phyloP scores from a whole-genome alignment of 2,329 filamentous ascomycete genomes.

The Paramyrothecium roridum region DNA sequence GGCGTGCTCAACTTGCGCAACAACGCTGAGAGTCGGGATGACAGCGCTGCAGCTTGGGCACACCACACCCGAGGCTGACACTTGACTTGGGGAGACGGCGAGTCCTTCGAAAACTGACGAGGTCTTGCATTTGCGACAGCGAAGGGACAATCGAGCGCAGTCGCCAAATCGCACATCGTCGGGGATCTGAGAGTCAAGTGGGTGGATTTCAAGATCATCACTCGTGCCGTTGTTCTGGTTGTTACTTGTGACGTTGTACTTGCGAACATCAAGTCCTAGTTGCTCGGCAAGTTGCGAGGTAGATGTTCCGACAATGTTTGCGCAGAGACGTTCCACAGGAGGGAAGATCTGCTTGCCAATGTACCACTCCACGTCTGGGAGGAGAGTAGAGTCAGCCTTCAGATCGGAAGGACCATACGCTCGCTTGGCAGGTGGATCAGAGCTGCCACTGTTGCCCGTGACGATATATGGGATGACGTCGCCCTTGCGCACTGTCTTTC shows the following conservation, averaged over 20 bases:
- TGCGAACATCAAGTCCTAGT: slow-evolving; percentile 83
- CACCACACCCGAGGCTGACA: slow-evolving; percentile 71
- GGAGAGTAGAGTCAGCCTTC: slow-evolving; percentile 70
- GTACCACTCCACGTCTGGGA: slow-evolving; percentile 96
- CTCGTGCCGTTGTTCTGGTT: slow-evolving; percentile 45
- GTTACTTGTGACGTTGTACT: slow-evolving; percentile 60
- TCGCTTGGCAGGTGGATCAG: slow-evolving; percentile 77
- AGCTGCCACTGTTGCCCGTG: slow-evolving; percentile 66
- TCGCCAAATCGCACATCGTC: slow-evolving; percentile 87
- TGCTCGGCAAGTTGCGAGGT: slow-evolving; percentile 87
- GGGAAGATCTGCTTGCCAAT: slow-evolving; percentile 98
- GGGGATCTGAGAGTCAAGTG: slow-evolving; percentile 90
- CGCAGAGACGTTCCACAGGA: slow-evolving; percentile 94
- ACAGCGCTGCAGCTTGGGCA: slow-evolving; percentile 67
- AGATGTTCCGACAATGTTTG: slow-evolving; percentile 91
- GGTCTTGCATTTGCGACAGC: slow-evolving; percentile 77
- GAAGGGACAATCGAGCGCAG: slow-evolving; percentile 71
- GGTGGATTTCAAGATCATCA: slow-evolving; percentile 73
- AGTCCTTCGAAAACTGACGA: slow-evolving; percentile 76
- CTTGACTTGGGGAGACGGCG: slow-evolving; percentile 48
- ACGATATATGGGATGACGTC: slow-evolving; percentile 97
- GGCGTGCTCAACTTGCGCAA: slow-evolving; percentile 83
- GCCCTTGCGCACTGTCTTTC: slow-evolving; percentile 85
- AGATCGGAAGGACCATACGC: slow-evolving; percentile 83
- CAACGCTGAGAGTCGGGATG: slow-evolving; percentile 69